A percentile compares a stretch with the other conserved stretches of the same genome.
phyloP scores from a whole-genome alignment of 2,329 filamentous ascomycete genomes.

The Epichloe glyceriae region DNA sequence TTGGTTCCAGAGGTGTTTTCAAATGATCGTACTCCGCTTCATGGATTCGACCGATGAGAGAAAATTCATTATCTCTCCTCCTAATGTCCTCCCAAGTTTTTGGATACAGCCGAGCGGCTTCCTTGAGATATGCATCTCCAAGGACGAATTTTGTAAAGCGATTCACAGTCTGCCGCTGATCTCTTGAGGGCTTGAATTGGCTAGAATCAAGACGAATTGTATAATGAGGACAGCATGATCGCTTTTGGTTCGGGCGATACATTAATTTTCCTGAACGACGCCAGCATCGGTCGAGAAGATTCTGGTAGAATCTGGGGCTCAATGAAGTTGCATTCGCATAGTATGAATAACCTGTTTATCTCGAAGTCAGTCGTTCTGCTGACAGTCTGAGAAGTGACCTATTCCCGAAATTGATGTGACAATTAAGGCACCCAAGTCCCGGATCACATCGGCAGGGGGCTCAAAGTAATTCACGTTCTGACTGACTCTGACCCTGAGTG shows the following conservation, averaged over 20 bases:
- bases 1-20: constrained; percentile 47
- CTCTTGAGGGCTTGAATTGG: constrained; percentile 51
- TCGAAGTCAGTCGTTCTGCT: constrained; percentile 15
- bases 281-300: constrained; percentile 63
- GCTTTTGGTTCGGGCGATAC: constrained; percentile 65
- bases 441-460: background rate
- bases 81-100: constrained; percentile 52
- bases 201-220: constrained; percentile 60
- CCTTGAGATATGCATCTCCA: constrained; percentile 53
- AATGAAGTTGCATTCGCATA: constrained; percentile 51
- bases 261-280: constrained; percentile 58
- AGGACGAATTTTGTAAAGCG: constrained; percentile 61
- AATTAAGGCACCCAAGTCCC: background rate
- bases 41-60: constrained; percentile 53
- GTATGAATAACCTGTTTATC: constrained; percentile 52
- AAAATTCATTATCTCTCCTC: constrained; percentile 53
- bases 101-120: constrained; percentile 51
- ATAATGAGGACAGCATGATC: constrained; percentile 87
- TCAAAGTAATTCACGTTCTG: constrained; percentile 26
- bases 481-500: constrained; percentile 34
- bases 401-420: background rate
- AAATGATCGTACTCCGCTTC: constrained; percentile 48
- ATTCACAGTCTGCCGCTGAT: constrained; percentile 65
- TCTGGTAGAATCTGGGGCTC: constrained; percentile 55
- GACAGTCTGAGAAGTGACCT: constrained; percentile 2